phyloP scores from a whole-genome alignment of 1,284 basidiomycete species.

The Sporisorium exsertum region DNA sequence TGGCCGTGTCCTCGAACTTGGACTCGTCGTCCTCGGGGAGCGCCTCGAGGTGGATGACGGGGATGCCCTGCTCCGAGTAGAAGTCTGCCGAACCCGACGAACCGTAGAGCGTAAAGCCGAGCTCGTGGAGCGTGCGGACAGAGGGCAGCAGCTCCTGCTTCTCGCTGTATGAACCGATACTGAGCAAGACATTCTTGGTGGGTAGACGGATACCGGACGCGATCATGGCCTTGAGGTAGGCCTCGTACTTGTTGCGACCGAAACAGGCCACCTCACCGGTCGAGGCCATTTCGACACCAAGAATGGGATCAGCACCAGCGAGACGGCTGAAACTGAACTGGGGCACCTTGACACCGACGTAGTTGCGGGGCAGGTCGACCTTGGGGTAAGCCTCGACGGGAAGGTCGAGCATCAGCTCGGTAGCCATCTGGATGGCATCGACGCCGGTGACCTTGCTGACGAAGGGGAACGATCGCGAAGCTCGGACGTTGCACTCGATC shows the following conservation, averaged over 20 bases:
- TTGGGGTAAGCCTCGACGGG: slow-evolving; percentile 92
- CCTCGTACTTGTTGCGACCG: slow-evolving; percentile 96
- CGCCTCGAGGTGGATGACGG: slow-evolving; percentile 68
- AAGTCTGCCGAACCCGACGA: slow-evolving; percentile 87
- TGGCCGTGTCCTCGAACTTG: slow-evolving; percentile 61
- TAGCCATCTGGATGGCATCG: slow-evolving; percentile 97
- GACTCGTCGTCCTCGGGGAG: slow-evolving; percentile 67
- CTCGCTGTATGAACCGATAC: slow-evolving; percentile 95
- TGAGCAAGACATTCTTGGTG: slow-evolving; percentile 94
- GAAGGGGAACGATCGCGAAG: slow-evolving; percentile 98
- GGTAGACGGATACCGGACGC: slow-evolving; percentile 94
- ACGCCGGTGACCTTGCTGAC: slow-evolving; percentile 97
- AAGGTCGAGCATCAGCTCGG: slow-evolving; percentile 94
- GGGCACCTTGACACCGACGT: slow-evolving; percentile 98
- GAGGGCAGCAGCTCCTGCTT: slow-evolving; percentile 96
- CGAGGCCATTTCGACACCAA: slow-evolving; percentile 99
- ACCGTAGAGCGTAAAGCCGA: slow-evolving; percentile 96
- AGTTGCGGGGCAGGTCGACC: slow-evolving; percentile 84
- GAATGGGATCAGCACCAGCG: slow-evolving; percentile 93
- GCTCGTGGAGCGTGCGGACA: slow-evolving; percentile 93
- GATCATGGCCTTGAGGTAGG: slow-evolving; percentile 95
- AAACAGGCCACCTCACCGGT: slow-evolving; percentile 99
- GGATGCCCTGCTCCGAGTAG: slow-evolving; percentile 67
- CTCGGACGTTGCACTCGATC: slow-evolving; percentile 98
- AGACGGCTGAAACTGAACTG: slow-evolving; percentile 97